These are phyloP conservation scores for Papiliotrema laurentii DNA, from an alignment of 1,284 basidiomycete species.

Conservation along the genomic window DNA sequence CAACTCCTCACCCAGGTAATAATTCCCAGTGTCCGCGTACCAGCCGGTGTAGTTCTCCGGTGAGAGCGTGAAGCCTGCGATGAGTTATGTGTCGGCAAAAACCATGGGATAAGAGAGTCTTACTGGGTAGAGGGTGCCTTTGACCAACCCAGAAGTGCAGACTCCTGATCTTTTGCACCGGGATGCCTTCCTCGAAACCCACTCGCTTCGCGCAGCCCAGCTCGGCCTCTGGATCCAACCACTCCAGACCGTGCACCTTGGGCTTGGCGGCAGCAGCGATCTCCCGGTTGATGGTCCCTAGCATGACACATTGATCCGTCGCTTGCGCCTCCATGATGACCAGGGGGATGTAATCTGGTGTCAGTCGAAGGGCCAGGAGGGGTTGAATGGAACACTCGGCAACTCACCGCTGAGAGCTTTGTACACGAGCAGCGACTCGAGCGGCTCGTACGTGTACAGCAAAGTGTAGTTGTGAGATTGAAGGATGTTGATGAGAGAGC, in stretches of 20 bases:
- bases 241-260: slow-evolving; percentile 1
- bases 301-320: slow-evolving; percentile 10
- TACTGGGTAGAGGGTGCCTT: slow-evolving; percentile 26
- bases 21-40: slow-evolving; percentile 15
- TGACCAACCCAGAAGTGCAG: slow-evolving; percentile 37
- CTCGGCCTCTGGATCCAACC: neutral
- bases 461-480: slow-evolving; percentile 19
- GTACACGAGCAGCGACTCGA: slow-evolving; percentile 27
- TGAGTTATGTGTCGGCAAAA: neutral
- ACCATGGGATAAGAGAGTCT: neutral
- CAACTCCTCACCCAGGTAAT: slow-evolving; percentile 17
- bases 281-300: slow-evolving; percentile 6
- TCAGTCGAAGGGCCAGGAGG: neutral
- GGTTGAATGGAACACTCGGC: neutral
- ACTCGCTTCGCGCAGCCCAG: slow-evolving; percentile 15
- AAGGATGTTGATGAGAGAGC: slow-evolving; percentile 16
- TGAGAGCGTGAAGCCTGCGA: slow-evolving; percentile 31
- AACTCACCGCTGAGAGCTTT: slow-evolving; percentile 17
- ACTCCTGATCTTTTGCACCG: slow-evolving; percentile 42
- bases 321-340: slow-evolving; percentile 18
- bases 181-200: slow-evolving; percentile 33
- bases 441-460: slow-evolving; percentile 18
- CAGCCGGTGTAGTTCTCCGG: slow-evolving; percentile 37
- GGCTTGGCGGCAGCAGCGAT: neutral
- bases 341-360: slow-evolving; percentile 16